phyloP scores from a whole-genome alignment of 441 rosid species.

The Heliophila coronopifolia region DNA sequence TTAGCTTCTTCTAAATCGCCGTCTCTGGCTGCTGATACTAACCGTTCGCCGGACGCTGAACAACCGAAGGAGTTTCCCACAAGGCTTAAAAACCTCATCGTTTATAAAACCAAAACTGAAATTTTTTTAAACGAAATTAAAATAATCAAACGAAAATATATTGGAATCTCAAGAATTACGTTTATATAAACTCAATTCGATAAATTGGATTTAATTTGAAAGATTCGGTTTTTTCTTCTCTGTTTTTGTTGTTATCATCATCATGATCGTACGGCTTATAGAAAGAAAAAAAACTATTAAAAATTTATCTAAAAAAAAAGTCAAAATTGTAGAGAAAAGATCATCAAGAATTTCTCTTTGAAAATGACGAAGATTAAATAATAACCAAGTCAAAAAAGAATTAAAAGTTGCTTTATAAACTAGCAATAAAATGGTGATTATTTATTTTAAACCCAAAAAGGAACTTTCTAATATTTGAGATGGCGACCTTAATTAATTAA shows the following conservation, averaged over 20 bases:
- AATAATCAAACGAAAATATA: background rate
- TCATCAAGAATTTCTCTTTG: constrained; percentile 10
- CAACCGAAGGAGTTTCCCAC: constrained; percentile 93
- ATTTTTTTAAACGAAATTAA: constrained; percentile 10
- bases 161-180: background rate
- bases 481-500: constrained; percentile 14
- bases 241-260: constrained; percentile 4
- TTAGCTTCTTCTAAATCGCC: constrained; percentile 92
- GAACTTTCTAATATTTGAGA: constrained; percentile 6
- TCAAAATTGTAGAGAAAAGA: constrained; percentile 9
- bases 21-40: constrained; percentile 94
- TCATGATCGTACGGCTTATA: constrained; percentile 1
- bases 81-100: constrained; percentile 73
- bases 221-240: too few relatives aligned
- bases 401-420: background rate
- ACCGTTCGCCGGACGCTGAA: constrained; percentile 92
- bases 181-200: background rate
- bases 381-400: background rate
- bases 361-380: background rate
- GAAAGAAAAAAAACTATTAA: background rate
- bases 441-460: background rate
- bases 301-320: background rate
- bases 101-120: constrained; percentile 15
- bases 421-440: constrained; percentile 13
- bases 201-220: constrained; percentile 4